These are phyloP conservation scores for Malus orientalis DNA, from an alignment of 306 rosid species.

Conservation along the genomic window DNA sequence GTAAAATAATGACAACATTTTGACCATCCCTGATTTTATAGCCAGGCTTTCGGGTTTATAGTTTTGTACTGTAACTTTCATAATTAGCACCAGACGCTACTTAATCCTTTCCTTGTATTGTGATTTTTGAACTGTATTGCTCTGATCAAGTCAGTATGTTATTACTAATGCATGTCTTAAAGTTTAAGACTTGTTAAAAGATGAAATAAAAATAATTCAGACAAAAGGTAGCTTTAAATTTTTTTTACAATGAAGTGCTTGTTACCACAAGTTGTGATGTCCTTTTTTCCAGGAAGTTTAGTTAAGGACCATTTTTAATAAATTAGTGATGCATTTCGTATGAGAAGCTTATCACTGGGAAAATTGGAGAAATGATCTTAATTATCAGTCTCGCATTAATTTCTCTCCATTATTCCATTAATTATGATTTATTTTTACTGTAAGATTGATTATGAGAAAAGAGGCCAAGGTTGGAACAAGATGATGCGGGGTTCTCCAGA, in stretches of 20 bases:
- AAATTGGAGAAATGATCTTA: not conserved
- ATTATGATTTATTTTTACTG: not conserved
- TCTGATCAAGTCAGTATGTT: not conserved
- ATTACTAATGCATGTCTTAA: not conserved
- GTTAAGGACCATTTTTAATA: no score
- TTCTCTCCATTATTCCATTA: not conserved
- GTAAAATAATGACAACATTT: not conserved
- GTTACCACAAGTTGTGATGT: not conserved
- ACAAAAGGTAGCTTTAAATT: not conserved
- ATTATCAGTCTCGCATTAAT: not conserved
- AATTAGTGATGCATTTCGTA: not conserved
- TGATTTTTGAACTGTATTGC: not conserved
- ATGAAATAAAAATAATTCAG: not conserved
- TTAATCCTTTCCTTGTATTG: not conserved
- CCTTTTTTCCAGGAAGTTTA: not conserved
- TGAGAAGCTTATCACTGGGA: not conserved
- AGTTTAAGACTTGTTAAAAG: not conserved
- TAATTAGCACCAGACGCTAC: not conserved
- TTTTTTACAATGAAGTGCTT: not conserved
- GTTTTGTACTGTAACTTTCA: not conserved
- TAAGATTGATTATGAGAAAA: constrained; percentile 74
- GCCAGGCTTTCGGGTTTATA: not conserved
- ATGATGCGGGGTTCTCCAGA: constrained; percentile 43
- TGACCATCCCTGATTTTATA: not conserved
- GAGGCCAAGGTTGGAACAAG: constrained; percentile 45